Conservation (phyloP, 78 protist species). For the Dictyostelium intermedium region DNA sequence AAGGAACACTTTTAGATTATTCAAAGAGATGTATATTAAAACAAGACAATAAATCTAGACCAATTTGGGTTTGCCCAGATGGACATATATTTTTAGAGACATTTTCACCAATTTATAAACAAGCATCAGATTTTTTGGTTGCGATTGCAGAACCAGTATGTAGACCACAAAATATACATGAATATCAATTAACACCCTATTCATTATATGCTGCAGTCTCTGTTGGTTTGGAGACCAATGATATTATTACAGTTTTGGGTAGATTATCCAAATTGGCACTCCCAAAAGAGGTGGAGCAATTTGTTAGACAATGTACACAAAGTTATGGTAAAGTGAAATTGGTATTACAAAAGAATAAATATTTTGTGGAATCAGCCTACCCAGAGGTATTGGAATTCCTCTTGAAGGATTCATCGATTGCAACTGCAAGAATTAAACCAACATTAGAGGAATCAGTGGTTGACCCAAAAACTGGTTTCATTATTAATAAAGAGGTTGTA, state of each 20-base stretch:
- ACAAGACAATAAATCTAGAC: conserved; percentile 75
- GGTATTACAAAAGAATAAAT: conserved; percentile 82
- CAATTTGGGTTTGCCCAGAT: conserved; percentile 93
- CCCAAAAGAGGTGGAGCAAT: conserved; percentile 38
- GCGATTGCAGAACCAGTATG: conserved; percentile 97
- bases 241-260: conserved; percentile 73
- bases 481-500: conserved; percentile 23
- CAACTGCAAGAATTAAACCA: conserved; percentile 48
- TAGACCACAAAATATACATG: conserved; percentile 93
- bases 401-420: conserved; percentile 68
- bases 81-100: conserved; percentile 94
- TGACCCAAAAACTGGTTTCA: conserved; percentile 78
- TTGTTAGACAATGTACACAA: conserved; percentile 78
- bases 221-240: conserved; percentile 89
- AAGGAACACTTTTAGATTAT: conserved; percentile 25
- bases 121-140: conserved; percentile 96
- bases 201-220: conserved; percentile 97
- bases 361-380: conserved; percentile 73
- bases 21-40: conserved; percentile 54
- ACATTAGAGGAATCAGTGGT: conserved; percentile 1
- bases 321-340: conserved; percentile 91
- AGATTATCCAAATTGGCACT: conserved; percentile 81
- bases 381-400: conserved; percentile 76
- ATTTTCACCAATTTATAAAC: conserved; percentile 89
- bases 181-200: conserved; percentile 93